phyloP scores from a whole-genome alignment of 2,329 filamentous ascomycete genomes.

The Zymoseptoria crescenta region DNA sequence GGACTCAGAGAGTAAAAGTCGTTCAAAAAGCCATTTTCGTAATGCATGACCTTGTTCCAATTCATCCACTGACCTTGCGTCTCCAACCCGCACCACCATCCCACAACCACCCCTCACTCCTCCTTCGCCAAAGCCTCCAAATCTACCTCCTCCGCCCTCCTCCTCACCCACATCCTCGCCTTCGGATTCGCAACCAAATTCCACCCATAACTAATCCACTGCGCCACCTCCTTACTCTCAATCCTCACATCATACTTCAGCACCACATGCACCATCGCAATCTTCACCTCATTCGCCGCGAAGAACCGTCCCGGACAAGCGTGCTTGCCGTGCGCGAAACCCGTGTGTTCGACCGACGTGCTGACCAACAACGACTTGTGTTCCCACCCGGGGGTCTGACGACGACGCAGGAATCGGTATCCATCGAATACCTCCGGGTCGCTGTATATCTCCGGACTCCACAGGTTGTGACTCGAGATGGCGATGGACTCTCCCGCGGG shows the following conservation, averaged over 20 bases:
- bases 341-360: conserved; percentile 18
- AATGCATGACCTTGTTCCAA: no score
- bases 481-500: conserved; percentile 15
- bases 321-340: conserved; percentile 27
- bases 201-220: conserved; percentile 4
- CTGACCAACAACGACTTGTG: conserved; percentile 15
- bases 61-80: no score
- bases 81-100: no score
- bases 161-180: conserved; percentile 9
- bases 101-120: no score
- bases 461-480: conserved; percentile 11
- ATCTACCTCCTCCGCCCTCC: conserved; percentile 12
- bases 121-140: no score
- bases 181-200: conserved; percentile 7
- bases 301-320: conserved; percentile 32
- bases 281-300: conserved; percentile 30
- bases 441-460: conserved; percentile 11
- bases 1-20: no score
- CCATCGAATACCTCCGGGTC: conserved; percentile 20
- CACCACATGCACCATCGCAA: conserved; percentile 26
- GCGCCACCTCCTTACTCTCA: conserved; percentile 7
- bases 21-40: no score
- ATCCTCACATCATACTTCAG: conserved; percentile 31
- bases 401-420: conserved; percentile 15
- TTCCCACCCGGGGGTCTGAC: conserved; percentile 14